Conservation (phyloP, 2,329 filamentous ascomycete species). For the Fusarium staphyleae region DNA sequence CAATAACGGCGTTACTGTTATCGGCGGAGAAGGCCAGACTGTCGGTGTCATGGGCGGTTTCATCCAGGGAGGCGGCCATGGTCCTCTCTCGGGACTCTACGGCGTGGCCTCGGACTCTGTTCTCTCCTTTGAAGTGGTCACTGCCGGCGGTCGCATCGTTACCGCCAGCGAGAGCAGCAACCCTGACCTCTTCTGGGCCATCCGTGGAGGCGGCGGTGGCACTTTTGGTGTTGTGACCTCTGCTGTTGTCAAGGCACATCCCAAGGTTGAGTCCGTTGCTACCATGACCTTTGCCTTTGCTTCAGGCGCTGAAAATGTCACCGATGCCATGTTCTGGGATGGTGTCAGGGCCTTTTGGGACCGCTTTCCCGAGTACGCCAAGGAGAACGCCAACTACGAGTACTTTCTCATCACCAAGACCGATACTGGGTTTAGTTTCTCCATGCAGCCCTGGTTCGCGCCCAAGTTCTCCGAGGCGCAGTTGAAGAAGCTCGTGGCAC, state of each 20-base stretch:
- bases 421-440: conserved; percentile 44
- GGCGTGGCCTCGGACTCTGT: conserved; percentile 67
- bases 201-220: conserved; percentile 62
- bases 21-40: conserved; percentile 61
- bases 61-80: conserved; percentile 66
- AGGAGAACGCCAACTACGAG: conserved; percentile 36
- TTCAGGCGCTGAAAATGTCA: conserved; percentile 26
- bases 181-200: conserved; percentile 66
- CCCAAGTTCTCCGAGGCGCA: conserved; percentile 9
- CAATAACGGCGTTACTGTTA: conserved; percentile 54
- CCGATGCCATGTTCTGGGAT: conserved; percentile 42
- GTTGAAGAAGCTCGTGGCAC: conserved; percentile 44
- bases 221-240: conserved; percentile 56
- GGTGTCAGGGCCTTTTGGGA: conserved; percentile 36
- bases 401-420: conserved; percentile 39
- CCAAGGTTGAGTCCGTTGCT: conserved; percentile 43
- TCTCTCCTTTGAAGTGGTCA: conserved; percentile 62
- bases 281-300: conserved; percentile 40
- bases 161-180: conserved; percentile 53
- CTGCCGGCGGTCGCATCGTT: conserved; percentile 55
- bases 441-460: conserved; percentile 42
- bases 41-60: conserved; percentile 69
- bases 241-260: conserved; percentile 46
- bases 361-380: conserved; percentile 35
- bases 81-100: conserved; percentile 53